Evolutionary conservation across 176 grass and related monocot species (phyloP), one percentile per base, ranked within the genome.

Genomic region (Zoysia pacifica): DNA sequence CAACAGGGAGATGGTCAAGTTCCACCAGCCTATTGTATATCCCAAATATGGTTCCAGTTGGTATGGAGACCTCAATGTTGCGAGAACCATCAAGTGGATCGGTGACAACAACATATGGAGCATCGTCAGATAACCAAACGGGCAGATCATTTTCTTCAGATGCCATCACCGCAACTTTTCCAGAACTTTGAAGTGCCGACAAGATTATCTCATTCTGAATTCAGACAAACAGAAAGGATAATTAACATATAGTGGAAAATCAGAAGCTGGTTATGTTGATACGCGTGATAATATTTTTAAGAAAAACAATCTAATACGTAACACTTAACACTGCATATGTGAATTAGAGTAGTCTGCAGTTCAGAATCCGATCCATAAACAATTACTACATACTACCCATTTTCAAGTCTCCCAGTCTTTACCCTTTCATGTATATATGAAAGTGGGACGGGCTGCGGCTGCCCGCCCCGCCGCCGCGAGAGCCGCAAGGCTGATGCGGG

Each of bases 21-120:
- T 99, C 92, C 11, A 43, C 79, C 49, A 99, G 82, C 63, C 92
- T 90, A 20, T 86, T 85, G 19, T 99, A 99, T 50, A 95, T 83
- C 39, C 96, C 92, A 60, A 99, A 99, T 54, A 99, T 95, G 39
- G 96, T 95, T 63, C 96, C 96, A 43, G 90, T 98, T 16, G 96
- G 96, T 65, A 98, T 95, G n/a, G 96, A 93, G 36, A 85, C 96
- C 72, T 93, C 92, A 18, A 94, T 98, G 83, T 98, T 98, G 75
- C 90, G 90, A 72, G 95, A 98, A 74, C 92, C 96, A 79, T 98
- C 92, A 68, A 98, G 79, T 39, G 96, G 92, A 80, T 98, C 96
- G 0, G 88, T 93, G 9, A 98, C 92, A 43, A 98, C 81, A 36
- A 95, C 92, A 38, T 89, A 95, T 18, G 87, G 90, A 5, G 86